Evolutionary conservation across 169 alveolate species (phyloP).

Genomic region (Plasmodium sp.): DNA sequence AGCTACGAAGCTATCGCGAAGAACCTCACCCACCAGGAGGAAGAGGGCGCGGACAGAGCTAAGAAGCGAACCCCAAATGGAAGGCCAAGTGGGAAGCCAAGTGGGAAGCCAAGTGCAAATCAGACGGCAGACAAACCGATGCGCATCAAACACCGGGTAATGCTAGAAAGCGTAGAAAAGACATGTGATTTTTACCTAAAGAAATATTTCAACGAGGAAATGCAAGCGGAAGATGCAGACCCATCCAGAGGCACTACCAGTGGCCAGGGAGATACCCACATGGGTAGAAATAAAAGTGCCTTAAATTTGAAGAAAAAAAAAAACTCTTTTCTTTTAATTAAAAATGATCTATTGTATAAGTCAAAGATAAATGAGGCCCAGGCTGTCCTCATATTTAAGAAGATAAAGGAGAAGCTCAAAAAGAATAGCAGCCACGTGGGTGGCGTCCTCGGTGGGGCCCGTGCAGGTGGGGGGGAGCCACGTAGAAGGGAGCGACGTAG

Average conservation of each 20-base stretch:
- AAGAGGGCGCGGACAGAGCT: constrained; percentile 4
- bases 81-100: neutral
- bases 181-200: constrained; percentile 67
- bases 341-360: constrained; percentile 49
- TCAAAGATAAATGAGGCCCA: constrained; percentile 52
- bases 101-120: neutral
- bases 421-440: neutral
- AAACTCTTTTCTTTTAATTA: constrained; percentile 35
- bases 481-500: neutral
- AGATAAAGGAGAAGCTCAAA: constrained; percentile 51
- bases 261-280: neutral
- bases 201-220: constrained; percentile 50
- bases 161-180: constrained; percentile 43
- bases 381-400: constrained; percentile 34
- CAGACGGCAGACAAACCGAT: constrained; percentile 1
- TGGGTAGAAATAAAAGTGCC: neutral
- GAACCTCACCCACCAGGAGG: constrained; percentile 8
- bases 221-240: neutral
- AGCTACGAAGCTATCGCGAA: constrained; percentile 56
- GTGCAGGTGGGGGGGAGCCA: neutral
- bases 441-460: neutral
- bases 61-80: neutral
- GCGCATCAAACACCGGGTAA: constrained; percentile 32
- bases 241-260: neutral
- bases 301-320: constrained; percentile 9